Percentiles rank a stretch among this genome's conserved stretches.
These are phyloP conservation scores for Rhizopogon roseolus DNA, from an alignment of 768 basidiomycete species.

Conservation along the genomic window DNA sequence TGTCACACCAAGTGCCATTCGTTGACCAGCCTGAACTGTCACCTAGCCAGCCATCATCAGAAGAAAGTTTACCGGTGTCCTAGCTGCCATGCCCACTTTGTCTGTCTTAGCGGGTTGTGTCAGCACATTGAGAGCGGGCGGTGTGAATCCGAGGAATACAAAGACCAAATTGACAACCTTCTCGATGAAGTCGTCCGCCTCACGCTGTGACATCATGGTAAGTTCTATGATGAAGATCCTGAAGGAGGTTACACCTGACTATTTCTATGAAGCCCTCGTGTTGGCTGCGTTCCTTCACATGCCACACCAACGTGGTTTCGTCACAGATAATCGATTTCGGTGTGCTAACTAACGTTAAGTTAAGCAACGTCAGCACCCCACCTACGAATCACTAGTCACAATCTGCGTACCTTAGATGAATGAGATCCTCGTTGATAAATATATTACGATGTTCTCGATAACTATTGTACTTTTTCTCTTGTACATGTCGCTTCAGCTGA, in stretches of 20 bases:
- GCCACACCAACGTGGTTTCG: neutral
- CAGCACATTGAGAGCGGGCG: conserved; percentile 63
- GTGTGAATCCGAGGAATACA: conserved; percentile 48
- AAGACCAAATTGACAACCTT: conserved; percentile 33
- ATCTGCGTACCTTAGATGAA: neutral
- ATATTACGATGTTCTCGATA: neutral
- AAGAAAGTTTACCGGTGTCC: conserved; percentile 54
- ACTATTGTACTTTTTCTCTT: too few relatives aligned
- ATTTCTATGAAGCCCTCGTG: conserved; percentile 1
- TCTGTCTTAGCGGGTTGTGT: conserved; percentile 51
- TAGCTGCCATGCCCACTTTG: conserved; percentile 39
- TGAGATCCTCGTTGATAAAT: neutral
- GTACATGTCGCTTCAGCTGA: neutral
- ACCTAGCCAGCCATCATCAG: conserved; percentile 58
- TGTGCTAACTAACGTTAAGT: neutral
- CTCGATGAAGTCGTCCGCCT: conserved; percentile 13
- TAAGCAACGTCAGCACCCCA: neutral
- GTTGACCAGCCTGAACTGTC: conserved; percentile 49
- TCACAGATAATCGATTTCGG: neutral
- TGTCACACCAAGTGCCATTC: conserved; percentile 41
- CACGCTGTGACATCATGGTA: conserved; percentile 11
- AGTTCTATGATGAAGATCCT: neutral
- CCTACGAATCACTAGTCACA: neutral
- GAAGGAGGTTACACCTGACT: neutral
- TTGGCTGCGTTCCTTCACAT: neutral